A percentile compares a stretch with the other conserved stretches of the same genome.
These are phyloP conservation scores for Phoma sp. DNA, from an alignment of 2,329 filamentous ascomycete genomes.

Conservation along the genomic window DNA sequence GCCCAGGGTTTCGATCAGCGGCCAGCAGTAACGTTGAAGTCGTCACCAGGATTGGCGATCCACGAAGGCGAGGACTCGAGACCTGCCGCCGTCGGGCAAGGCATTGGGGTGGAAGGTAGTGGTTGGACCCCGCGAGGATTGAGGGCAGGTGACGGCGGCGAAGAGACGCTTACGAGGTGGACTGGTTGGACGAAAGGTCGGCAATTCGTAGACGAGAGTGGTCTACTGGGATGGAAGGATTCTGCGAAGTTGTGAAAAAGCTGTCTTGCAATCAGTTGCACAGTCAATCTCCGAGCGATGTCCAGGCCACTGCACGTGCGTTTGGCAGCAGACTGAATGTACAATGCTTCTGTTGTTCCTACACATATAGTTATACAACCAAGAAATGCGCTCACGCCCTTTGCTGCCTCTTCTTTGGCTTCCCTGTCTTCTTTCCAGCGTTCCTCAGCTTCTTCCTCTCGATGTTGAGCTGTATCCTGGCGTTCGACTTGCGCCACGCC, in stretches of 20 bases:
- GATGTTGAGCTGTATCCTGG: constrained; percentile 59
- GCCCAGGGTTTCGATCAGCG: constrained; percentile 71
- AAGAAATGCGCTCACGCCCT: constrained; percentile 15
- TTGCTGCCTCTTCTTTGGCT: constrained; percentile 40
- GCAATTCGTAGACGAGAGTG: constrained; percentile 68
- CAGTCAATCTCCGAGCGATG: background rate
- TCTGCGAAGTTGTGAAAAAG: constrained; percentile 33
- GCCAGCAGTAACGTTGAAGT: constrained; percentile 71
- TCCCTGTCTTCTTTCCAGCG: constrained; percentile 48
- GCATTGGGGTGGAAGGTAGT: constrained; percentile 68
- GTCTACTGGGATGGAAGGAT: constrained; percentile 55
- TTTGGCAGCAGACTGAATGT: constrained; percentile 14
- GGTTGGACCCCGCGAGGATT: constrained; percentile 71
- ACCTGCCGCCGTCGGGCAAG: constrained; percentile 64
- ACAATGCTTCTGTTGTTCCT: constrained; percentile 25
- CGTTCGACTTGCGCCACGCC: constrained; percentile 69
- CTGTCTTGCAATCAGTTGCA: background rate
- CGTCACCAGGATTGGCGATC: constrained; percentile 73
- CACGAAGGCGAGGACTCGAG: constrained; percentile 55
- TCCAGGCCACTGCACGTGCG: background rate
- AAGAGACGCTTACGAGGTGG: constrained; percentile 74
- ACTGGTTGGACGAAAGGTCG: constrained; percentile 76
- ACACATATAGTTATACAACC: constrained; percentile 34
- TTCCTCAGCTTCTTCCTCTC: constrained; percentile 64
- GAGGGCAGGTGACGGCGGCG: constrained; percentile 73